Evolutionary conservation across 202 grass and related monocot genomes (phyloP), one percentile per base, ranked within the genome.

Genomic region (Carex arenaria): DNA sequence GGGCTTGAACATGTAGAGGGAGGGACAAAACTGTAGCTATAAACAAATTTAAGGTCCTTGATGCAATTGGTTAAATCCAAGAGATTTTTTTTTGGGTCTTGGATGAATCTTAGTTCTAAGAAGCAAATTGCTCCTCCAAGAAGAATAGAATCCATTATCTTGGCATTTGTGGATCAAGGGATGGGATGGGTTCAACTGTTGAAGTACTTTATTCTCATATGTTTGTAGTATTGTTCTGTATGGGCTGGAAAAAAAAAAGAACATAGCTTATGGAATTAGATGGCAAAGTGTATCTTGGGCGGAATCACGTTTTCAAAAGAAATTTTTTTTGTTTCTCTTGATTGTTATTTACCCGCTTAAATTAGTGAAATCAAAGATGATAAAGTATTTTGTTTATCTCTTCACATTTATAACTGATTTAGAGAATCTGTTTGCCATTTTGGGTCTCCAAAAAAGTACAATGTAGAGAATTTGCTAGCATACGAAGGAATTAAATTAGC

Each of bases 1-100:
- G 95, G 95, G 90, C 95, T 73, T 98, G 90, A 80, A 80, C 61
- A 10, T 86, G 10, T 57, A 83, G 49, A 45, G 11, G 10, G 23
- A 82, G 61, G 26, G 62, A 26, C 51, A 19, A 19, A 55, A 54
- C 54, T 52, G 31, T 36, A 32, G 17, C 49, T 55, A 30, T 68
- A 69, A 53, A 82, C n/a, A 53, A 82, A 2, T 68, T 19, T 67
- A 68, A 54, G 63, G 60, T 26, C 1, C 10, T 3, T 1, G 14
- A 82, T 56, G 45, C 23, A 56, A 34, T 18, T 68, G 36, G 14
- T 52, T 68, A 20, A 82, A 68, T 82, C 61, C 63, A 67, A 82
- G 80, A 67, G 40, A 18, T 38, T 59, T 78, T 65, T 65, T 74
- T 74, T 38, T 36, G 43, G 61, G 22, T 82, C 80, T 82, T 82